Percentiles rank a stretch among this genome's conserved stretches.
Evolutionary conservation across 2,329 filamentous ascomycete species (phyloP).

Genomic region (Alternaria triticina): DNA sequence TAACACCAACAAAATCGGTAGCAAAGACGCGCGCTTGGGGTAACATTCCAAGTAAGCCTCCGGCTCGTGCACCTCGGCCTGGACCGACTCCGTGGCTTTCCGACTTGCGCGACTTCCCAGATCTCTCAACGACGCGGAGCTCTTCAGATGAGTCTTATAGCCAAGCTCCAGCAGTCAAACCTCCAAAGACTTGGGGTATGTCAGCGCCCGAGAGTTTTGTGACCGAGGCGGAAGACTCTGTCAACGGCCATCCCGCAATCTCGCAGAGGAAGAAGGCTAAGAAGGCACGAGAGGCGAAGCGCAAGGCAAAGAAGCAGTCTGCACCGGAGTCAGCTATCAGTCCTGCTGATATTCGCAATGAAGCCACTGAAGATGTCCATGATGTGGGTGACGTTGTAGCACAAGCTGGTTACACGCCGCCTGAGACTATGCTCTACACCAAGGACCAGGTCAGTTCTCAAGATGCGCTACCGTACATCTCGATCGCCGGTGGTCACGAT

Average conservation of each 20-base stretch:
- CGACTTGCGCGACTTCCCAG: neutral
- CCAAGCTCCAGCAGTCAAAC: neutral
- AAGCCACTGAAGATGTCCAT: neutral
- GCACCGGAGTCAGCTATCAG: neutral
- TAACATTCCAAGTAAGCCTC: neutral
- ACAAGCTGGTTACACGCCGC: neutral
- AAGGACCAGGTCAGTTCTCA: neutral
- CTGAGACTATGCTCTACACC: neutral
- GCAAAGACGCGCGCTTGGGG: slow-evolving; percentile 6
- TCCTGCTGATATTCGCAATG: neutral
- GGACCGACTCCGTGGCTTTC: neutral
- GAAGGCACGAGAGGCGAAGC: slow-evolving; percentile 21
- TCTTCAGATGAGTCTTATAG: neutral
- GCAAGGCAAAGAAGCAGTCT: slow-evolving; percentile 28
- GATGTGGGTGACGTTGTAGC: neutral
- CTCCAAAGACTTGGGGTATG: neutral
- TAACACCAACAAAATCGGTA: neutral
- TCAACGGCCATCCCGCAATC: slow-evolving; percentile 5
- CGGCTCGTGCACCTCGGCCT: neutral
- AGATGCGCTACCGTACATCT: neutral
- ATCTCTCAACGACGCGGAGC: neutral
- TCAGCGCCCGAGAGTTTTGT: slow-evolving; percentile 10
- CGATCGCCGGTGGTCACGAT: neutral
- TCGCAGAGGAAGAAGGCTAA: slow-evolving; percentile 37
- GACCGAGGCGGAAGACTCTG: neutral